These are phyloP conservation scores for Astraeus odoratus DNA, from an alignment of 768 basidiomycete species.

Conservation along the genomic window DNA sequence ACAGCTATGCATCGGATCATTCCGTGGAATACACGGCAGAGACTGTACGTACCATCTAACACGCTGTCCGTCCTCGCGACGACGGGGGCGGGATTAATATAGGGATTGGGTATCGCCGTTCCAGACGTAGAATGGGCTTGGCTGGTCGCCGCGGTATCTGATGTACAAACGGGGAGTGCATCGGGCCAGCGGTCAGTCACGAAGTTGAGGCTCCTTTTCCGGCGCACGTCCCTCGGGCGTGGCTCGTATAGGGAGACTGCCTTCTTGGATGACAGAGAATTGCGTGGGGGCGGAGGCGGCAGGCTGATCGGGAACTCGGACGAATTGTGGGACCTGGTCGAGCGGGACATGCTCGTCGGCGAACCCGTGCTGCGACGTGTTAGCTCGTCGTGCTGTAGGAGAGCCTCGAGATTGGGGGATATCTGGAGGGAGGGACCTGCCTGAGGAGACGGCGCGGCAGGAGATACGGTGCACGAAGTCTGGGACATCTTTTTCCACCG, in stretches of 20 bases:
- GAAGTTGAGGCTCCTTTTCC: conserved; percentile 7
- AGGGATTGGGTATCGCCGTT: conserved; percentile 25
- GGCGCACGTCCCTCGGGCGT: conserved; percentile 14
- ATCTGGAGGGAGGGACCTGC: conserved; percentile 35
- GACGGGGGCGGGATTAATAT: conserved; percentile 31
- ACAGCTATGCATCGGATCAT: not conserved
- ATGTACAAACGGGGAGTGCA: conserved; percentile 5
- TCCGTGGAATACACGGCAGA: not conserved
- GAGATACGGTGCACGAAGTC: conserved; percentile 17
- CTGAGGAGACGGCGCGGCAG: conserved; percentile 5
- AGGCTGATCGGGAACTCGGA: conserved; percentile 21
- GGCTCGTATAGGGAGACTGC: conserved; percentile 10
- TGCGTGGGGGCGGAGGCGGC: conserved; percentile 30
- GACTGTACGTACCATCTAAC: conserved; percentile 10
- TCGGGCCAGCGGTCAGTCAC: conserved; percentile 21
- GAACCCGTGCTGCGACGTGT: conserved; percentile 28
- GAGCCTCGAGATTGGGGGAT: conserved; percentile 52
- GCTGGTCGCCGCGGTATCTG: not conserved
- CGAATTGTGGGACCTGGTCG: not conserved
- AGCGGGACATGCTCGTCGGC: conserved; percentile 12
- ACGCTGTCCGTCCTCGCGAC: conserved; percentile 7
- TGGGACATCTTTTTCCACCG: conserved; percentile 19
- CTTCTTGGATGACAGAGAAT: conserved; percentile 10
- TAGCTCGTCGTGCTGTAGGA: conserved; percentile 52
- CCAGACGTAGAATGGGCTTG: conserved; percentile 13